Base-by-base conservation (phyloP, 2,329 filamentous ascomycete genomes). In the Hypoxylon sp. region DNA sequence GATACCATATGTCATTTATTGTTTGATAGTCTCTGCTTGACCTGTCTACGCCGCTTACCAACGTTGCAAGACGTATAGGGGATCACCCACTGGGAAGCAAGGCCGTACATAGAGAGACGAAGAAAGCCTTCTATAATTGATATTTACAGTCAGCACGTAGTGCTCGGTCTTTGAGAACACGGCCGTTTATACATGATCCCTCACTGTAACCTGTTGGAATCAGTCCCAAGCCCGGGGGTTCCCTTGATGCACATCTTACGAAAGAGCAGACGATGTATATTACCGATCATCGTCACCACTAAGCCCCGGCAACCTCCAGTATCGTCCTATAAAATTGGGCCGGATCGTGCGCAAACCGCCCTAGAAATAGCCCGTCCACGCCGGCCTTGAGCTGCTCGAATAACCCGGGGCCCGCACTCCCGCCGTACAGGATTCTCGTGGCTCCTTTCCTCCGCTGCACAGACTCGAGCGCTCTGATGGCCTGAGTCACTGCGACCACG, bases 281-380 rank as follows among this genome's bases (percentile, higher is more conserved):
- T 4, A 32, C 20, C 16, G 5, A 8, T 32, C 9, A 33, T 18
- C 4, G 8, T 18, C n/a, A 36, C 12, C 12, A 33, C 56, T 49
- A 81, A 12, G 78, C 78, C 64, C 80, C 80, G 7, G 87, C 85
- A 30, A 96, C 87, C 77, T 96, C 93, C 30, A 82, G 78, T 48
- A 95, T 88, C 4, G 93, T 92, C 79, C 87, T 87, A 64, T 87
- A 84, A 70, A 96, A 88, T 54, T 89, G 89, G 33, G 85, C 84
- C 7, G 91, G 84, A 73, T 95, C 89, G 79, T 96, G 93, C 11
- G 88, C 93, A 76, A 96, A 96, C 26, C 93, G 81, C 0, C 93
- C 93, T 60, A 96, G 76, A 73, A 96, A 96, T 77, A 96, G 80
- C 0, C 92, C 93, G 78, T 96, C 93, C 11, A 95, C 87, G 0